phyloP scores from a whole-genome alignment of 2,329 filamentous ascomycete genomes.

The Fusarium virguliforme region DNA sequence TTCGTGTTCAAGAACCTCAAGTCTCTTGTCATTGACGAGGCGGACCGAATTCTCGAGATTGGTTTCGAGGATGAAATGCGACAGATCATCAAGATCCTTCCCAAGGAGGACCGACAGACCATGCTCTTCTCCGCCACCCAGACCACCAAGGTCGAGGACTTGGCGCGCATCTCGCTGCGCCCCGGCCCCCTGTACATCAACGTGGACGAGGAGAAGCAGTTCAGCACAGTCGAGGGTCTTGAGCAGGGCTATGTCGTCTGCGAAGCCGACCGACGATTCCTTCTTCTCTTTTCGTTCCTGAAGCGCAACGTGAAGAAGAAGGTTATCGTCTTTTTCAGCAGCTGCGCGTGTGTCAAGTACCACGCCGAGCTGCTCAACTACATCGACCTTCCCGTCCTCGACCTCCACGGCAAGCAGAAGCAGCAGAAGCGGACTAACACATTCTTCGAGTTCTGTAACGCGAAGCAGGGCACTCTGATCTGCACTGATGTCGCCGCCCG shows the following conservation, averaged over 20 bases:
- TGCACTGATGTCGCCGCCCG: slow-evolving; percentile 97
- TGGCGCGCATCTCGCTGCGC: slow-evolving; percentile 92
- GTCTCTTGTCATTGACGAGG: slow-evolving; percentile 94
- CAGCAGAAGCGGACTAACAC: slow-evolving; percentile 99
- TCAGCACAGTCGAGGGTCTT: slow-evolving; percentile 91
- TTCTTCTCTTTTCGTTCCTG: slow-evolving; percentile 94
- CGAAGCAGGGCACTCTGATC: slow-evolving; percentile 88
- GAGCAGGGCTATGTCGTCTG: slow-evolving; percentile 97
- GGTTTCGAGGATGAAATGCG: slow-evolving; percentile 99
- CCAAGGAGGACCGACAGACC: slow-evolving; percentile 89
- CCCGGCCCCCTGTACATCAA: slow-evolving; percentile 97
- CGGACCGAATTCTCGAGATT: slow-evolving; percentile 95
- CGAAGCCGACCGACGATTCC: slow-evolving; percentile 93
- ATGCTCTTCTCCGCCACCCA: slow-evolving; percentile 99
- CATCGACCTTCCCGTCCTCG: slow-evolving; percentile 91
- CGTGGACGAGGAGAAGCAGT: slow-evolving; percentile 90
- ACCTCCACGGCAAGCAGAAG: slow-evolving; percentile 95
- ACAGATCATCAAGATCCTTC: slow-evolving; percentile 94
- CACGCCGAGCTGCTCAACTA: slow-evolving; percentile 97
- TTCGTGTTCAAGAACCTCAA: slow-evolving; percentile 95
- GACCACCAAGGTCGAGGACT: slow-evolving; percentile 97
- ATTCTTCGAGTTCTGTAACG: slow-evolving; percentile 92
- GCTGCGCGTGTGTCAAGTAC: slow-evolving; percentile 95
- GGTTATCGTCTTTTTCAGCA: slow-evolving; percentile 96
- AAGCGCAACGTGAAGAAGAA: slow-evolving; percentile 94